Percentiles rank a stretch among this genome's conserved stretches.
These are phyloP conservation scores for Vaccinium vitisidaea DNA, from an alignment of 148 eudicot species.

Conservation along the genomic window DNA sequence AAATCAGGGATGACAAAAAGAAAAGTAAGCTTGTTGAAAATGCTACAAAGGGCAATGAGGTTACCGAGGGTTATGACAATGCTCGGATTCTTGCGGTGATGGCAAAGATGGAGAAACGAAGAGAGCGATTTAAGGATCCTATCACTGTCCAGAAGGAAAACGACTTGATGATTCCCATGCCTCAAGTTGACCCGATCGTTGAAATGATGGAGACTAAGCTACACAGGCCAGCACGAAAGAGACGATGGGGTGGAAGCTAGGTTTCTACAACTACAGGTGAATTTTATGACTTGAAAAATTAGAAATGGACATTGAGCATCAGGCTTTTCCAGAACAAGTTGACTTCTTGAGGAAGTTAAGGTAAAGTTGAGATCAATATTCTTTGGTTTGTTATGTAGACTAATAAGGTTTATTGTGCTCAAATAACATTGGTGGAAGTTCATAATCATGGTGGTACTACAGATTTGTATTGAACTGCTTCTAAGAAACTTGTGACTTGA, in stretches of 20 bases:
- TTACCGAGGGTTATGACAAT: conserved; percentile 17
- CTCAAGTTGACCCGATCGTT: conserved; percentile 4
- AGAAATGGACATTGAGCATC: conserved; percentile 3
- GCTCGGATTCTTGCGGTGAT: conserved; percentile 27
- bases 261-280: not conserved
- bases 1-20: conserved; percentile 11
- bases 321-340: not conserved
- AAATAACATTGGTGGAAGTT: not conserved
- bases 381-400: not conserved
- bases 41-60: conserved; percentile 8
- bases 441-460: not conserved
- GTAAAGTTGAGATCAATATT: not conserved
- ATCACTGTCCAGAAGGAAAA: conserved; percentile 10
- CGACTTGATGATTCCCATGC: conserved; percentile 17
- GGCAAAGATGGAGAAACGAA: conserved; percentile 45
- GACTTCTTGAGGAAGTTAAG: not conserved
- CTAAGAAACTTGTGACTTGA: not conserved
- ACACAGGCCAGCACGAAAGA: conserved; percentile 38
- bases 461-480: not conserved
- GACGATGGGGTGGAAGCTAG: conserved; percentile 34
- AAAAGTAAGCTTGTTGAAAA: not conserved
- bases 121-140: conserved; percentile 44
- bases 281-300: not conserved
- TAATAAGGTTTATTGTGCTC: conserved; percentile 4
- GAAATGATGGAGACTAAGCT: conserved; percentile 16